Base-by-base conservation (phyloP, 306 rosid species). In the Hylodesmum podocarpum region DNA sequence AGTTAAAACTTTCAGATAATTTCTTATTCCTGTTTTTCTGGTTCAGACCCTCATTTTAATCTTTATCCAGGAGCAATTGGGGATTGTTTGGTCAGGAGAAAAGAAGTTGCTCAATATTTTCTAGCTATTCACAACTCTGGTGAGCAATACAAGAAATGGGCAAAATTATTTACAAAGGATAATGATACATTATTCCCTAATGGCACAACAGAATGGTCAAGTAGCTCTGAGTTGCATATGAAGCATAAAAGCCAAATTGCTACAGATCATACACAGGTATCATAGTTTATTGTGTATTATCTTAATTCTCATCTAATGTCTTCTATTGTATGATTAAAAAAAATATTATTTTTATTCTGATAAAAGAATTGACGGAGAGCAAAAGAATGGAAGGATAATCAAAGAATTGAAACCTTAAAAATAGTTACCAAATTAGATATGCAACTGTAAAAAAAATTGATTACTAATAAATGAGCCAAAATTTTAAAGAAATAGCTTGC, bases 201-300 rank as follows among this genome's bases (percentile, higher is more conserved):
- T 33, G 10, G 72, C 47, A 11, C 71, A 61, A 43, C 25, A 15
- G 80, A 73, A 28, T 36, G 59, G 72, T 78, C 24, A 70, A 65
- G 72, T 70, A 71, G 44, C 66, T 76, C 81, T 47, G 77, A 50
- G 80, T 64, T 70, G 57, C 79, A 73, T 8, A 41, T 11, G 73
- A 88, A 83, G 78, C 74, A 31, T 63, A 86, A 70, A 81, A 86
- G 76, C 61, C 82, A 88, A 75, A 77, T 80, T 72, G 79, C 71
- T 44, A 66, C 87, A n/a, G 97, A 94, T 86, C 94, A 91, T 78
- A 91, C 97, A 57, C 97, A 91, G 96, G 97, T 94, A 80, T 70
- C 36, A 53, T 55, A 29, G 43, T 47, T 33, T 29, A 10, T 16
- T 63, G 47, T 11, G 41, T 9, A 47, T 43, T 4, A 57, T 28